Evolutionary conservation across 2,329 filamentous ascomycete species (phyloP).

Genomic region (Metarhizium album): DNA sequence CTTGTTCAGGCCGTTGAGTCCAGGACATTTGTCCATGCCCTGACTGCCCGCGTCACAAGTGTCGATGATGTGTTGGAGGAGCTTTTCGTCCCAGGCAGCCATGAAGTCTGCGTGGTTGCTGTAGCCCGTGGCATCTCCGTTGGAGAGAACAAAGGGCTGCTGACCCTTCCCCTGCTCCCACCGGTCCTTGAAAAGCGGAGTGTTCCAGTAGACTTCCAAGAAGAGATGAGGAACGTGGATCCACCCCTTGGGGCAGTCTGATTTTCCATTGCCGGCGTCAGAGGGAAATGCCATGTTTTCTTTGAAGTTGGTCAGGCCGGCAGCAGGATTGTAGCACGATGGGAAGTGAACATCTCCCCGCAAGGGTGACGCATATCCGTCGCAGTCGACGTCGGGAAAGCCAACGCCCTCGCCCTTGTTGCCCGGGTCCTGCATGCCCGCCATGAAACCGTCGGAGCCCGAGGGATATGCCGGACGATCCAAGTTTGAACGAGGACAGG

Average conservation of each 20-base stretch:
- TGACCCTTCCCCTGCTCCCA: constrained; percentile 43
- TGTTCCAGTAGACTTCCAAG: constrained; percentile 51
- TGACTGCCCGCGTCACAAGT: constrained; percentile 49
- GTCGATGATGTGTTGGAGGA: constrained; percentile 57
- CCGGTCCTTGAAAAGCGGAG: constrained; percentile 37
- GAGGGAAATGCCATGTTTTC: constrained; percentile 58
- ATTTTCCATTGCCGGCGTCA: constrained; percentile 31
- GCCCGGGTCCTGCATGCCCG: constrained; percentile 43
- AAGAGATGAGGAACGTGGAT: constrained; percentile 47
- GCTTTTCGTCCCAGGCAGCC: constrained; percentile 57
- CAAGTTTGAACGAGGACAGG: constrained; percentile 46
- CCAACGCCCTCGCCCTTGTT: constrained; percentile 48
- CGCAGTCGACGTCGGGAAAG: constrained; percentile 63
- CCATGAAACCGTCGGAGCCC: constrained; percentile 41
- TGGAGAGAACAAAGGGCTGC: constrained; percentile 58
- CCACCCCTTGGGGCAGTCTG: constrained; percentile 44
- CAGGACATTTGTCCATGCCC: constrained; percentile 53
- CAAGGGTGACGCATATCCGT: constrained; percentile 48
- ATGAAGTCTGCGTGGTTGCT: constrained; percentile 63
- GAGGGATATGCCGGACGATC: constrained; percentile 40
- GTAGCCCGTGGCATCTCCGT: constrained; percentile 61
- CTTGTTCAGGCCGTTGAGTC: constrained; percentile 42
- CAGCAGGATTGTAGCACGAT: constrained; percentile 59
- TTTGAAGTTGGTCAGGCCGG: constrained; percentile 47
- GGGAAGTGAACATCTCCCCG: constrained; percentile 62